Conservation (phyloP, 345 rosid species). For the Murraya paniculata region DNA sequence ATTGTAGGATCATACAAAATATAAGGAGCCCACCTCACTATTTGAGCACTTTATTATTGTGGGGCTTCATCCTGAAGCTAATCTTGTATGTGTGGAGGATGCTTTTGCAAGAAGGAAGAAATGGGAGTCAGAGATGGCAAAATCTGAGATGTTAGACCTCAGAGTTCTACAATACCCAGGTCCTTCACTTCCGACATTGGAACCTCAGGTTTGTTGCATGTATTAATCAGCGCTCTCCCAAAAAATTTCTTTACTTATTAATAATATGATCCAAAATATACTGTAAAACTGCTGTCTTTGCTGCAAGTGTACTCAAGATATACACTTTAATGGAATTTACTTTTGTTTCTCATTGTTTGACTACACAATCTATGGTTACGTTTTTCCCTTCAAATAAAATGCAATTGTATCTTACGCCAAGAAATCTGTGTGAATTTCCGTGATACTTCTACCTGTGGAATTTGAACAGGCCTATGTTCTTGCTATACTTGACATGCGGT, state of each 20-base stretch:
- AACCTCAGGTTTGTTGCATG: conserved; percentile 73
- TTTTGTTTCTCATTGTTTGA: not conserved
- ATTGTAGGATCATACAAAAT: conserved; percentile 62
- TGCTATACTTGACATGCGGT: conserved; percentile 5
- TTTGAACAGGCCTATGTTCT: not conserved
- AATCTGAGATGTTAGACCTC: conserved; percentile 52
- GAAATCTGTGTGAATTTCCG: not conserved
- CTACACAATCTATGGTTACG: not conserved
- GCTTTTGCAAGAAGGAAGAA: conserved; percentile 78
- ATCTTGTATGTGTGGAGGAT: conserved; percentile 76
- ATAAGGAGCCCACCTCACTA: conserved; percentile 69
- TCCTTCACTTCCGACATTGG: conserved; percentile 72
- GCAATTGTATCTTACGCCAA: not conserved
- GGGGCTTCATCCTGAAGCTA: conserved; percentile 83
- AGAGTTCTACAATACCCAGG: conserved; percentile 50
- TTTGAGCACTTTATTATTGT: conserved; percentile 87
- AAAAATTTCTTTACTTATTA: not conserved
- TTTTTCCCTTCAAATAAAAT: not conserved
- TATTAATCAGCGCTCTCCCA: not conserved
- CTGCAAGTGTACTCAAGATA: not conserved
- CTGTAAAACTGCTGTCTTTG: not conserved
- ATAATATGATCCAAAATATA: not conserved
- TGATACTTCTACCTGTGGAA: not conserved
- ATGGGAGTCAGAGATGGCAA: conserved; percentile 69
- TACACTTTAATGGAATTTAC: not conserved